Conservation (phyloP, 176 grass and related monocot species). For the Avena insularis region DNA sequence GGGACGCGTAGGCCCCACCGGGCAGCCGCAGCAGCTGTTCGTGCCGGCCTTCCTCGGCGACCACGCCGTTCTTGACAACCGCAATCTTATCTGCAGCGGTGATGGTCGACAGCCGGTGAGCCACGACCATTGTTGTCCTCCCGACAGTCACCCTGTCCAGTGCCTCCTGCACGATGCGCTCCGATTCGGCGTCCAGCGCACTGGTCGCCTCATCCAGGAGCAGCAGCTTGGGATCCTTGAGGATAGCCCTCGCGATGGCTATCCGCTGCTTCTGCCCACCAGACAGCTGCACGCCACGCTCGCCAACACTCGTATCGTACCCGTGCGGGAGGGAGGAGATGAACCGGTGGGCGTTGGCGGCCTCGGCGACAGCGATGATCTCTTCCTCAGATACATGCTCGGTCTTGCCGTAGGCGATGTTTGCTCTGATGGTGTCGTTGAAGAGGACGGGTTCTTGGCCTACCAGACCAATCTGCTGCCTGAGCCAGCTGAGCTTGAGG, state of each 20-base stretch:
- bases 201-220: constrained; percentile 72
- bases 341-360: constrained; percentile 69
- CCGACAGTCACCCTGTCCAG: constrained; percentile 61
- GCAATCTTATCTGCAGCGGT: constrained; percentile 52
- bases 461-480: constrained; percentile 72
- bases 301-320: constrained; percentile 67
- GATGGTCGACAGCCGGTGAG: constrained; percentile 58
- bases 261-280: constrained; percentile 80
- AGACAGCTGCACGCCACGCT: constrained; percentile 67
- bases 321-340: constrained; percentile 63
- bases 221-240: constrained; percentile 55
- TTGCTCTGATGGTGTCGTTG: constrained; percentile 64
- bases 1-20: constrained; percentile 49
- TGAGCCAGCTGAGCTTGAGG: constrained; percentile 70
- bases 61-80: constrained; percentile 53
- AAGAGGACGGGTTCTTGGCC: constrained; percentile 77
- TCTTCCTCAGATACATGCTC: constrained; percentile 61
- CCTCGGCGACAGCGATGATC: constrained; percentile 58
- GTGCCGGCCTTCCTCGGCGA: constrained; percentile 58
- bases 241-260: constrained; percentile 67
- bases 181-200: constrained; percentile 63
- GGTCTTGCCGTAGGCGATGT: constrained; percentile 76
- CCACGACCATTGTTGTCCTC: constrained; percentile 51
- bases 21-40: constrained; percentile 38
- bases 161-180: constrained; percentile 62